Base-by-base conservation (phyloP, 441 rosid species). In the Erodium trifolium region DNA sequence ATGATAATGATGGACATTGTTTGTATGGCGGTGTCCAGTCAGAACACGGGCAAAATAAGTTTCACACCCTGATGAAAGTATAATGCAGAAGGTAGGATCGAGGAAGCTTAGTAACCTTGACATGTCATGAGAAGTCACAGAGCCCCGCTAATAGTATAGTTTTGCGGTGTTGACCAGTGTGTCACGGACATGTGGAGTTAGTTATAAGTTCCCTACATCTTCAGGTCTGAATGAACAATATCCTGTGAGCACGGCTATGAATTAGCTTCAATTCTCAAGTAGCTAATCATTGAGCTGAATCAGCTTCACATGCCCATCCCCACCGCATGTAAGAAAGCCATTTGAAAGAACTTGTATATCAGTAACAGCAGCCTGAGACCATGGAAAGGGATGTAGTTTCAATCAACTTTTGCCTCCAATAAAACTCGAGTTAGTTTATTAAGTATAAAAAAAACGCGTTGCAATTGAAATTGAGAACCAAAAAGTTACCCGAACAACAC, bases 301-400 rank as follows among this genome's bases (percentile, higher is more conserved):
- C 70, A 86, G 81, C 85, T 89, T 91, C 55, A 91, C 92, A 37
- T 85, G 75, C 59, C 97, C 96, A 79, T 91, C 98, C 68, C 98
- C 96, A 27, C 98, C 97, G 67, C 97, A 91, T 17, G 88, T 74
- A 64, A 93, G 84, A 79, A 91, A 93, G 67, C 98, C 97, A 72
- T 80, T 78, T n/a, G 88, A 81, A 72, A 84, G 81, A 72, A 91
- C 88, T 86, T 86, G 93, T 69, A 93, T 85, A 67, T 89, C 98
- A 1, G 98, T 93, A 10, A 93, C 92, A 39, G 88, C 97, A 77
- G 91, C 97, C 97, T 93, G 86, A 73, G 67, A 77, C 75, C 68
- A 62, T 65, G 41, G 23, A 6, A 80, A n/a, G 60, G 6, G 2
- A 41, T 9, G 8, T 55, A 16, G 62, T 55, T 55, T 55, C 18